These are phyloP conservation scores for Wickerhamiella musiphila DNA, from an alignment of 805 yeast genomes.

Conservation along the genomic window DNA sequence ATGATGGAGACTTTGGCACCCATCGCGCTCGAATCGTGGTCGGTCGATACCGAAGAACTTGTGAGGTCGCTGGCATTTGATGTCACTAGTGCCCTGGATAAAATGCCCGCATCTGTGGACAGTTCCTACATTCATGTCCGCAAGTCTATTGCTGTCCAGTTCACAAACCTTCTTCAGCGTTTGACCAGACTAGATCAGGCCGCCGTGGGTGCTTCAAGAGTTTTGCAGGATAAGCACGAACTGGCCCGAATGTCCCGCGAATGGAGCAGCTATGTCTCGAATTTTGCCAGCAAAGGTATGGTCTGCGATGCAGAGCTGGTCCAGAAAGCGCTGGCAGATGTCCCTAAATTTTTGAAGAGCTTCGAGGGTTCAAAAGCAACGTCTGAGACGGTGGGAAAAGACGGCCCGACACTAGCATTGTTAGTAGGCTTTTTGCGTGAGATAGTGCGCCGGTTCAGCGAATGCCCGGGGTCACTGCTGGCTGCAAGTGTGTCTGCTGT, in stretches of 20 bases:
- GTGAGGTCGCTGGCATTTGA: constrained; percentile 36
- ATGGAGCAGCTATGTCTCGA: constrained; percentile 38
- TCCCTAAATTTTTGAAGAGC: constrained; percentile 13
- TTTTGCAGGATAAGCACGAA: constrained; percentile 29
- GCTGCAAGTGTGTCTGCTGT: too few relatives aligned
- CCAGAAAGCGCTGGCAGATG: constrained; percentile 17
- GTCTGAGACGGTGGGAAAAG: neutral
- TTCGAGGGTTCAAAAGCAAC: neutral
- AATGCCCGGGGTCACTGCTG: too few relatives aligned
- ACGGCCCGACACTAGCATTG: neutral
- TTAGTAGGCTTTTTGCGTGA: too few relatives aligned
- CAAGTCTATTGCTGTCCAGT: constrained; percentile 34
- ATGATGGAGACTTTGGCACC: constrained; percentile 44
- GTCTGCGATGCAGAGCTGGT: constrained; percentile 27
- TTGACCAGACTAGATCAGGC: constrained; percentile 38
- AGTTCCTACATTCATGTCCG: constrained; percentile 34
- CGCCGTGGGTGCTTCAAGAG: constrained; percentile 31
- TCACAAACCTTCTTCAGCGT: constrained; percentile 35
- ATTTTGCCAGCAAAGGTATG: constrained; percentile 31
- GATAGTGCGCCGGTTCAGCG: too few relatives aligned
- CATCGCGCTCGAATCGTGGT: constrained; percentile 39
- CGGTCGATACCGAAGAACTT: constrained; percentile 35
- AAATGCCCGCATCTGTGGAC: constrained; percentile 26
- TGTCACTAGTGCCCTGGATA: constrained; percentile 26
- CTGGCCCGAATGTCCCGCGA: constrained; percentile 36